These are phyloP conservation scores for Tetrahymena elliotti DNA, from an alignment of 73 alveolate species.

Conservation along the genomic window DNA sequence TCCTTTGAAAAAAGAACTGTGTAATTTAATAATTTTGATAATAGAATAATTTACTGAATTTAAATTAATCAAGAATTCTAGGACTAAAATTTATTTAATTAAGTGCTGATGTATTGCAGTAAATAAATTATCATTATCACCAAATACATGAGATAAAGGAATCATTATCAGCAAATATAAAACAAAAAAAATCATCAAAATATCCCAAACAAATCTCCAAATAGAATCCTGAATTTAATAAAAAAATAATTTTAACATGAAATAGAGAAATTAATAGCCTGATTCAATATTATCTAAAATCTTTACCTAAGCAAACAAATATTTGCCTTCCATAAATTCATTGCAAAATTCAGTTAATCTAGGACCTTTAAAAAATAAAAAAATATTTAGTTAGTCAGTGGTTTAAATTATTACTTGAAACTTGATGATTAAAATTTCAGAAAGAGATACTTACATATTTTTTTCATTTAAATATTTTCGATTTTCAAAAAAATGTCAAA, in stretches of 20 bases:
- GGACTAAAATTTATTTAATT: background rate
- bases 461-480: too few species aligned
- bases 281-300: too few species aligned
- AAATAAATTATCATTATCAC: background rate
- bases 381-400: too few species aligned
- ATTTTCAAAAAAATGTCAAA: too few species aligned
- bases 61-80: background rate
- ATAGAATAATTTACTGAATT: background rate
- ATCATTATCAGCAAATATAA: background rate
- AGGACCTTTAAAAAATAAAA: background rate
- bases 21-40: too few species aligned
- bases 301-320: background rate
- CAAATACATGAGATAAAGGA: background rate
- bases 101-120: background rate
- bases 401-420: too few species aligned
- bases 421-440: too few species aligned
- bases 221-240: background rate
- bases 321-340: background rate
- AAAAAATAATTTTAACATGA: background rate
- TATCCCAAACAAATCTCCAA: background rate
- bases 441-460: too few species aligned
- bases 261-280: background rate
- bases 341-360: background rate
- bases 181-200: background rate
- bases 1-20: background rate